These are phyloP conservation scores for Vanrija sp. DNA, from an alignment of 1,284 basidiomycete species.

Conservation along the genomic window DNA sequence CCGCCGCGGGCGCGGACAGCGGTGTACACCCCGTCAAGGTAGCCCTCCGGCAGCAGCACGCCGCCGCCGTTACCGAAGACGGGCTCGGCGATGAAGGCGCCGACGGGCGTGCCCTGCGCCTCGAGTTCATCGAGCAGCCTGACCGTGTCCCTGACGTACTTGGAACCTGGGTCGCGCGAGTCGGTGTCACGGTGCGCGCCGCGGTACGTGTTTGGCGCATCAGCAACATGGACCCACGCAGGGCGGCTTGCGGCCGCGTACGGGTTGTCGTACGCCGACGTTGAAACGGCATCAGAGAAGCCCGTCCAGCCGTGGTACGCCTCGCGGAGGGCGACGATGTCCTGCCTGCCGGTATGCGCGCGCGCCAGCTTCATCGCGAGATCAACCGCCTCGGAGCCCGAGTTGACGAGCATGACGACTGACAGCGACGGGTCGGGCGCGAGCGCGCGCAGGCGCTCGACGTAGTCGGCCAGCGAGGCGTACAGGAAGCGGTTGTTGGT, in stretches of 20 bases:
- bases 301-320: conserved; percentile 14
- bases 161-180: neutral
- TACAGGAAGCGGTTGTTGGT: conserved; percentile 16
- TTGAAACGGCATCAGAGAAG: conserved; percentile 6
- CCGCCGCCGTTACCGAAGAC: conserved; percentile 18
- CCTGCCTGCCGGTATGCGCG: conserved; percentile 1
- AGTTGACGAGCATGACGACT: conserved; percentile 11
- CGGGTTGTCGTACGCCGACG: conserved; percentile 10
- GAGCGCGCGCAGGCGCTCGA: conserved; percentile 3
- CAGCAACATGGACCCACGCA: conserved; percentile 4
- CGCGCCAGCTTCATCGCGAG: conserved; percentile 10
- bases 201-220: conserved; percentile 9
- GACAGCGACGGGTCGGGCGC: conserved; percentile 5
- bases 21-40: conserved; percentile 1
- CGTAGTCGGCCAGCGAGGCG: conserved; percentile 3
- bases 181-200: neutral
- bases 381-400: conserved; percentile 12
- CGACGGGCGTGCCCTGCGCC: neutral
- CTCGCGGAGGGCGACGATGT: conserved; percentile 9
- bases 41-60: conserved; percentile 1
- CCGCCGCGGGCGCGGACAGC: conserved; percentile 4
- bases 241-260: neutral
- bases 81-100: conserved; percentile 10
- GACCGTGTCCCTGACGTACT: conserved; percentile 2
- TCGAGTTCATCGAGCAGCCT: neutral